Base-by-base conservation (phyloP, 2,329 filamentous ascomycete genomes). In the Didymellaceae sp. region DNA sequence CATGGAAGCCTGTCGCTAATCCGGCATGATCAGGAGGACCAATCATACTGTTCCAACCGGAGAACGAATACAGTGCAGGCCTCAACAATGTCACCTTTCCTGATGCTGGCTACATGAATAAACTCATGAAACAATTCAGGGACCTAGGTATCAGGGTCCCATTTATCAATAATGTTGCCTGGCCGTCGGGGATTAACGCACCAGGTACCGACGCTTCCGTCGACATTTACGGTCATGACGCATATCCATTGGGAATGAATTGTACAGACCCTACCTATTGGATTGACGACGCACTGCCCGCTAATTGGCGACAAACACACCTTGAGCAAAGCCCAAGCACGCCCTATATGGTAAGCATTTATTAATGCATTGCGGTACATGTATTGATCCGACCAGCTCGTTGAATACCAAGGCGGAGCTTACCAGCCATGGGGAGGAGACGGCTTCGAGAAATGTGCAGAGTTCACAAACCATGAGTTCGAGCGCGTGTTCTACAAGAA, bases 401-500 rank as follows among this genome's bases (percentile, higher is more conserved):
- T 56, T 1, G 58, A 86, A 77, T 87, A 85, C 54, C 85, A 90
- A 78, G 87, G 82, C 1, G 87, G 87, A 17, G 77, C 84, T 0
- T 90, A 86, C 54, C 87, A 90, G 62, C 83, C 85, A 0, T 91
- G 87, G 82, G 89, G 87, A 40, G 88, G 88, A 16, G 73, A 77
- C 20, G 87, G 87, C 0, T 88, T 88, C 42, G 84, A 82, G 1
- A 74, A 84, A 47, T 93, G 89, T 60, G 77, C 82, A 2, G 74
- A 77, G 2, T 77, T 91, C 10, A 74, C 88, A 8, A 88, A 89
- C 53, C 77, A 86, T 14, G 86, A 91, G 58, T 90, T 90, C 53
- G 84, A 87, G 52, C 77, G 88, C 16, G 84, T 92, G 0, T 89
- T 90, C 62, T 88, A 90, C 69, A 92, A 91, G 77, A 89, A 90